These are phyloP conservation scores for Paramarasmius palmivorus DNA, from an alignment of 1,284 basidiomycete species.

Conservation along the genomic window DNA sequence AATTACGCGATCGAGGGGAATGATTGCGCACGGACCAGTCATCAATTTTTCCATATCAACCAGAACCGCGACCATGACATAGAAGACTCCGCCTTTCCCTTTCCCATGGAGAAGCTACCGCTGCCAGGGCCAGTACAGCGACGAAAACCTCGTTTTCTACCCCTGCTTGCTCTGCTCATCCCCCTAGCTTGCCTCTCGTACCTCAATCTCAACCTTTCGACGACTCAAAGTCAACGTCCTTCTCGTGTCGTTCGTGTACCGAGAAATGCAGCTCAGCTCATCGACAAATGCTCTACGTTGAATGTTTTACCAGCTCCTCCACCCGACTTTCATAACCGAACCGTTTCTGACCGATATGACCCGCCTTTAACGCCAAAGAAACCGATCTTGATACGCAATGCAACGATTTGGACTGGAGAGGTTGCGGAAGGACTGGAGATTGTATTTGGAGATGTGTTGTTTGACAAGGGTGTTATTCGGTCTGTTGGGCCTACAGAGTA, in stretches of 20 bases:
- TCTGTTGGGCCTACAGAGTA: constrained; percentile 53
- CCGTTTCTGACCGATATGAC: constrained; percentile 67
- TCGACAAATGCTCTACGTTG: constrained; percentile 48
- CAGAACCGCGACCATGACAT: too few species aligned
- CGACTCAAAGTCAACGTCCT: too few species aligned
- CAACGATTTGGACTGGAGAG: constrained; percentile 83
- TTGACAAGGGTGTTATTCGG: constrained; percentile 59
- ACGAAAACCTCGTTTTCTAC: too few species aligned
- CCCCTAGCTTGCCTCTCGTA: not conserved
- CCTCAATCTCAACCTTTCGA: not conserved
- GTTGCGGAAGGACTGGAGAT: constrained; percentile 60
- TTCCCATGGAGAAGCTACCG: too few species aligned
- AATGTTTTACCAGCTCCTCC: constrained; percentile 52
- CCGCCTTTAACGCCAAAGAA: constrained; percentile 59
- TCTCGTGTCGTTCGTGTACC: constrained; percentile 33
- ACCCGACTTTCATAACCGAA: constrained; percentile 52
- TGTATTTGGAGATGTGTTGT: constrained; percentile 49
- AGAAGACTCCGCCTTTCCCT: too few species aligned
- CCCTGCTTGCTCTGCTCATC: too few species aligned
- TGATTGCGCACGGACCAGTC: too few species aligned
- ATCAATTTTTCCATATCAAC: too few species aligned
- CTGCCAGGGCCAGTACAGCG: too few species aligned
- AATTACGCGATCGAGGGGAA: too few species aligned
- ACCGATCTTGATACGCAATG: constrained; percentile 73
- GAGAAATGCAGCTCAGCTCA: constrained; percentile 43